Evolutionary conservation across 768 basidiomycete species (phyloP).

Genomic region (Rhizopogon roseolus): DNA sequence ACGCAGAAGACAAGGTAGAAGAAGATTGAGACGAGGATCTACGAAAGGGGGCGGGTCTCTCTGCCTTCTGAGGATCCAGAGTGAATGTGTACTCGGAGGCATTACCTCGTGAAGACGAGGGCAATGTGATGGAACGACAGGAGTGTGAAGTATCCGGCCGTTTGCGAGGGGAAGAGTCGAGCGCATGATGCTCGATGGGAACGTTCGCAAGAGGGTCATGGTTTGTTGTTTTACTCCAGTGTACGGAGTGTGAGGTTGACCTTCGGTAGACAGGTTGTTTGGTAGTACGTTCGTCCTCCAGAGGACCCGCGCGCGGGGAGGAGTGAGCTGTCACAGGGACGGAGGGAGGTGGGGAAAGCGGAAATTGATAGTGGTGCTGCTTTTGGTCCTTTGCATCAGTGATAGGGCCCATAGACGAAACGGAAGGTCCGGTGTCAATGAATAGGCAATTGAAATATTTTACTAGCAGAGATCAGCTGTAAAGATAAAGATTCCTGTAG

Average conservation of each 20-base stretch:
- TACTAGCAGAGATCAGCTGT: neutral
- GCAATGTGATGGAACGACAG: conserved; percentile 26
- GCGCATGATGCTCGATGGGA: conserved; percentile 22
- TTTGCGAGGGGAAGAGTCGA: conserved; percentile 14
- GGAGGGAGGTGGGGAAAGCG: conserved; percentile 45
- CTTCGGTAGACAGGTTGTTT: conserved; percentile 6
- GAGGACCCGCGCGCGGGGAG: conserved; percentile 29
- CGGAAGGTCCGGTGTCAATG: neutral
- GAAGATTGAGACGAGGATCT: conserved; percentile 19
- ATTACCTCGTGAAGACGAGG: conserved; percentile 26
- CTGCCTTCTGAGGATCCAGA: conserved; percentile 23
- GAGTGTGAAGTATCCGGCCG: conserved; percentile 15
- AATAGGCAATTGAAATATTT: no score
- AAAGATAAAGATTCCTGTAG: neutral
- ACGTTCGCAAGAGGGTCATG: conserved; percentile 35
- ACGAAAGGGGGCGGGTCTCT: conserved; percentile 21
- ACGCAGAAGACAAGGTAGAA: conserved; percentile 13
- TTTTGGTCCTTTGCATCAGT: conserved; percentile 16
- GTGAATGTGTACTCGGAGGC: conserved; percentile 3
- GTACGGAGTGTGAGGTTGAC: conserved; percentile 28
- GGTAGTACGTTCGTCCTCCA: neutral
- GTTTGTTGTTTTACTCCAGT: conserved; percentile 38
- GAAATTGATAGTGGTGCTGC: conserved; percentile 33
- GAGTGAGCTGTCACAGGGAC: conserved; percentile 34
- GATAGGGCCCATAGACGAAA: conserved; percentile 19